Conservation (phyloP, 1,139 yeast genomes). For the Hyphopichia buzzinii region DNA sequence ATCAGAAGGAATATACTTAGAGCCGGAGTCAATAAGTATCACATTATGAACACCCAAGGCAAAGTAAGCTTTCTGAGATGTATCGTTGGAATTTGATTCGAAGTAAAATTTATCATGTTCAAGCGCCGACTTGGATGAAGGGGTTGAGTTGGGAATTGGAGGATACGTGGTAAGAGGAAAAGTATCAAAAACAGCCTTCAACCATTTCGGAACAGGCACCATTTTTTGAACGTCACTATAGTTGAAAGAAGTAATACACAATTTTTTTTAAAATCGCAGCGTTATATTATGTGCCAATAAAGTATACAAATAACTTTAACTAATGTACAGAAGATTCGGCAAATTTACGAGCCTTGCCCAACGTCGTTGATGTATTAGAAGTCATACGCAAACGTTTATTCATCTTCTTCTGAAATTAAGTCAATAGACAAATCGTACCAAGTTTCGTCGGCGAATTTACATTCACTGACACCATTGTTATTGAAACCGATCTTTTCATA, state of each 20-base stretch:
- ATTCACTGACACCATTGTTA: constrained; percentile 59
- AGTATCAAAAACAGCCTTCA: constrained; percentile 44
- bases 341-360: no score
- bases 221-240: no score
- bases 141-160: constrained; percentile 20
- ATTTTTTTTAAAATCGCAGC: not conserved
- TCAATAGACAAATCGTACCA: constrained; percentile 71
- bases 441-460: constrained; percentile 55
- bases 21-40: constrained; percentile 8
- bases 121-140: constrained; percentile 11
- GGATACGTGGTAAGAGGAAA: constrained; percentile 47
- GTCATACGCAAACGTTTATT: constrained; percentile 1
- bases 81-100: constrained; percentile 5
- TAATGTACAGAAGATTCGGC: not conserved
- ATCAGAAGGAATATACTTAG: constrained; percentile 36
- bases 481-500: constrained; percentile 79
- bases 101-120: constrained; percentile 16
- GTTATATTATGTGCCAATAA: no score
- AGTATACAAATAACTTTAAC: not conserved
- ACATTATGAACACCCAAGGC: constrained; percentile 44
- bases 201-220: constrained; percentile 37
- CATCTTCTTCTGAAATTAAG: constrained; percentile 59
- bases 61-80: constrained; percentile 16
- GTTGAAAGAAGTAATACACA: no score
- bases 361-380: no score